Percentiles rank a stretch among this genome's conserved stretches.
Conservation (phyloP, 2,329 filamentous ascomycete species). For the Fusarium bulbicola region DNA sequence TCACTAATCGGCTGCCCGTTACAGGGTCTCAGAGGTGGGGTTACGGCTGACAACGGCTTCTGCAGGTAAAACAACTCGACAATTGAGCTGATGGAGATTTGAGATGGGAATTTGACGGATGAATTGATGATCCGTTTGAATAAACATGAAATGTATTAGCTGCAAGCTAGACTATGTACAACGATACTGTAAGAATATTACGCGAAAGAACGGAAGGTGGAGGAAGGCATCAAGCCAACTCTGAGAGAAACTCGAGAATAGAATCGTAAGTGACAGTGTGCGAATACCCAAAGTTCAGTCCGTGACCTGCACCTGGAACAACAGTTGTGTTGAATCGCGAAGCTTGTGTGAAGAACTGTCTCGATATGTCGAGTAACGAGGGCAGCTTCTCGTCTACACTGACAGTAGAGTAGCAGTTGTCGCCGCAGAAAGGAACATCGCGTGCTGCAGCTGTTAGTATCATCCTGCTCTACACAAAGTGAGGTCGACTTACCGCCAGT, state of each 20-base stretch:
- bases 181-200: neutral
- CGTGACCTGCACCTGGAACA: slow-evolving; percentile 61
- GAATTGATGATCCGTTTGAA: neutral
- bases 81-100: neutral
- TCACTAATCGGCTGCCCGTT: slow-evolving; percentile 26
- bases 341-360: slow-evolving; percentile 54
- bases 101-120: neutral
- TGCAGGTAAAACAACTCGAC: slow-evolving; percentile 13
- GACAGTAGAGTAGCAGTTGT: slow-evolving; percentile 62
- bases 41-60: slow-evolving; percentile 36
- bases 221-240: neutral
- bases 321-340: slow-evolving; percentile 62
- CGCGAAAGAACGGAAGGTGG: neutral
- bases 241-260: slow-evolving; percentile 51
- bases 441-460: slow-evolving; percentile 46
- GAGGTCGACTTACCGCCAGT: slow-evolving; percentile 58
- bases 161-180: neutral
- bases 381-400: slow-evolving; percentile 48
- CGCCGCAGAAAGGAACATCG: slow-evolving; percentile 68
- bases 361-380: slow-evolving; percentile 54
- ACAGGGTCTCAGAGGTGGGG: slow-evolving; percentile 18
- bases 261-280: slow-evolving; percentile 45
- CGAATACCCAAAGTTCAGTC: slow-evolving; percentile 58
- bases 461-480: neutral
- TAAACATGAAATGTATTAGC: neutral